Evolutionary conservation across 2,329 filamentous ascomycete genomes (phyloP).

Genomic region (Aspergillus sp.): DNA sequence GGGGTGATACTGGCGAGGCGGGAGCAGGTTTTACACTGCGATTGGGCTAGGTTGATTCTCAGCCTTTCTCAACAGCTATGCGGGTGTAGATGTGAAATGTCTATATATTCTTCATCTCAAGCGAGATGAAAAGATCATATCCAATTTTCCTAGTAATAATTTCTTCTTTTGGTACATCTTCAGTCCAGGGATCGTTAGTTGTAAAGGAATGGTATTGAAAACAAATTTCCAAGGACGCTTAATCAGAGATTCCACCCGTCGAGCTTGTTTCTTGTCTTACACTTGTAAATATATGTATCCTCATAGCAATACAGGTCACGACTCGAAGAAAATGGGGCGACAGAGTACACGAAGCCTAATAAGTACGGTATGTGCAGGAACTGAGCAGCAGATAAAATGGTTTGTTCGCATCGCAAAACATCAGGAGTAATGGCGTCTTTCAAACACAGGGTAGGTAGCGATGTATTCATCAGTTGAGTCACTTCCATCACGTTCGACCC

Average conservation of each 20-base stretch:
- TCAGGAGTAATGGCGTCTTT: constrained; percentile 13
- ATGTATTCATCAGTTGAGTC: constrained; percentile 19
- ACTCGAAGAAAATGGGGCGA: no score
- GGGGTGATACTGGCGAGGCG: constrained; percentile 60
- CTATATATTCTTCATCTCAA: no score
- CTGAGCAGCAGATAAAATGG: no score
- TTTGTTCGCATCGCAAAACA: not conserved
- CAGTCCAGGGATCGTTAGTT: not conserved
- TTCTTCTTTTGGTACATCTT: no score
- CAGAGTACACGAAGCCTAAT: no score
- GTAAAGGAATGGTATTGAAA: not conserved
- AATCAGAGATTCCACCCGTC: not conserved
- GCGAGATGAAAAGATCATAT: no score
- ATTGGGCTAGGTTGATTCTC: constrained; percentile 37
- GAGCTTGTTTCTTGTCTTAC: no score
- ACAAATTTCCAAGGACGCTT: not conserved
- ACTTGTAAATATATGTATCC: no score
- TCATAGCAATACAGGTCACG: no score
- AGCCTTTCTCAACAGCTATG: not conserved
- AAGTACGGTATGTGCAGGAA: no score
- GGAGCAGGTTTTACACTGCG: constrained; percentile 56
- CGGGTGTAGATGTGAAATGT: not conserved
- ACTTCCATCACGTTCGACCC: constrained; percentile 10
- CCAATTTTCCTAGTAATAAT: no score
- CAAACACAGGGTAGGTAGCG: constrained; percentile 12